Evolutionary conservation across 2,329 filamentous ascomycete genomes (phyloP).

Genomic region (Xylariales sp.): DNA sequence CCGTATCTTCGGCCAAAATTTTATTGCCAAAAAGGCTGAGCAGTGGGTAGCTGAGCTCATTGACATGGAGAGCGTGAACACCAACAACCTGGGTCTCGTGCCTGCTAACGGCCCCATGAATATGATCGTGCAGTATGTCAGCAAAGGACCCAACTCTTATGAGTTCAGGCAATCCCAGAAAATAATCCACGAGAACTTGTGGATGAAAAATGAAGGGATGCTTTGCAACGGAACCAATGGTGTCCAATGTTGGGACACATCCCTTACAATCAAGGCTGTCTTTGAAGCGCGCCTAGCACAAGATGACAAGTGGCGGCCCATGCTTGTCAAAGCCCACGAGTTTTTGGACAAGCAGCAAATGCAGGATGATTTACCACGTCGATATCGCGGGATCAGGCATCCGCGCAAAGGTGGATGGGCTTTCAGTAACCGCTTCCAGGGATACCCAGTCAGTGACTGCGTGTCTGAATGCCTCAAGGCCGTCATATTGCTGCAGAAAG

Average conservation of each 20-base stretch:
- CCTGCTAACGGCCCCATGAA: slow-evolving; percentile 93
- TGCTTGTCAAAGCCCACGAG: slow-evolving; percentile 75
- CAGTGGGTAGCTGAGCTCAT: slow-evolving; percentile 79
- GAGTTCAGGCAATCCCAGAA: slow-evolving; percentile 75
- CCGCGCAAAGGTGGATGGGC: slow-evolving; percentile 91
- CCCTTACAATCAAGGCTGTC: slow-evolving; percentile 81
- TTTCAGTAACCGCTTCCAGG: slow-evolving; percentile 88
- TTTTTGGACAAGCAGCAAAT: slow-evolving; percentile 94
- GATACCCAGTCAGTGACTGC: slow-evolving; percentile 94
- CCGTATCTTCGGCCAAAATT: slow-evolving; percentile 67
- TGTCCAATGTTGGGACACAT: slow-evolving; percentile 96
- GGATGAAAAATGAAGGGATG: slow-evolving; percentile 91
- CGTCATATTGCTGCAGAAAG: slow-evolving; percentile 77
- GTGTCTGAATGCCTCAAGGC: slow-evolving; percentile 87
- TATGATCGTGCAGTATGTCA: slow-evolving; percentile 74
- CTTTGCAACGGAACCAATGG: slow-evolving; percentile 94
- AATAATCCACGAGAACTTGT: slow-evolving; percentile 79
- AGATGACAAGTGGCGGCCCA: slow-evolving; percentile 72
- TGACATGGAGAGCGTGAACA: slow-evolving; percentile 89
- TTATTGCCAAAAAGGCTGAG: slow-evolving; percentile 68
- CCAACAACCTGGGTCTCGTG: slow-evolving; percentile 78
- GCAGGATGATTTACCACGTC: slow-evolving; percentile 72
- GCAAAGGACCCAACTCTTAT: slow-evolving; percentile 71
- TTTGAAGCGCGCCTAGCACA: slow-evolving; percentile 75
- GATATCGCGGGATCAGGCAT: slow-evolving; percentile 81